Evolutionary conservation across 139 green algal species (phyloP).

Genomic region (Volvox africanus): DNA sequence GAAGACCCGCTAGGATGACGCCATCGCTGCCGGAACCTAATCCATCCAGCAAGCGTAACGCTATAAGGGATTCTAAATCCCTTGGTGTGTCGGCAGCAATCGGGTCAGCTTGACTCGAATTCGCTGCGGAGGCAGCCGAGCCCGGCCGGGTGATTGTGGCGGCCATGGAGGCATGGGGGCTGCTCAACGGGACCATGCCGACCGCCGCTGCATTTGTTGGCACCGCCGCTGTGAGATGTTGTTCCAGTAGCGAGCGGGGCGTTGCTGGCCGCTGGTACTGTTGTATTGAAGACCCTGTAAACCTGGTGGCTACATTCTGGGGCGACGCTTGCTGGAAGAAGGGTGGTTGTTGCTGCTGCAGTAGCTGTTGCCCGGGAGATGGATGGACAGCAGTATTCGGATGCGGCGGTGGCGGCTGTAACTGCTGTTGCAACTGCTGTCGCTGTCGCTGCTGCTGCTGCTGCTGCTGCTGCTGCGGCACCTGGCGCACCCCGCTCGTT

Average conservation of each 20-base stretch:
- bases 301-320: background rate
- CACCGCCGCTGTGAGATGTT: background rate
- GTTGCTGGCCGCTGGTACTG: background rate
- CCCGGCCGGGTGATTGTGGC: background rate
- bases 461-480: background rate
- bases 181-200: background rate
- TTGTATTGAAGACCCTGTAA: background rate
- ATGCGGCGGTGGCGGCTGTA: background rate
- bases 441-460: background rate
- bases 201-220: background rate
- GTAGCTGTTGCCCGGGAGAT: background rate
- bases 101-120: background rate
- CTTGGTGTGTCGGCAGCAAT: background rate
- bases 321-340: background rate
- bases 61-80: conserved; percentile 9
- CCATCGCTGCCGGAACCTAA: background rate
- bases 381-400: background rate
- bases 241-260: background rate
- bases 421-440: background rate
- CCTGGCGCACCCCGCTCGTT: conserved; percentile 11
- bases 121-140: background rate
- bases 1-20: background rate
- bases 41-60: background rate
- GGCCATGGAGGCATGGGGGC: background rate
- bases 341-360: background rate